Evolutionary conservation across 1,284 basidiomycete species (phyloP), one percentile per base, ranked within the genome.

Genomic region (Golubevia pallescens): DNA sequence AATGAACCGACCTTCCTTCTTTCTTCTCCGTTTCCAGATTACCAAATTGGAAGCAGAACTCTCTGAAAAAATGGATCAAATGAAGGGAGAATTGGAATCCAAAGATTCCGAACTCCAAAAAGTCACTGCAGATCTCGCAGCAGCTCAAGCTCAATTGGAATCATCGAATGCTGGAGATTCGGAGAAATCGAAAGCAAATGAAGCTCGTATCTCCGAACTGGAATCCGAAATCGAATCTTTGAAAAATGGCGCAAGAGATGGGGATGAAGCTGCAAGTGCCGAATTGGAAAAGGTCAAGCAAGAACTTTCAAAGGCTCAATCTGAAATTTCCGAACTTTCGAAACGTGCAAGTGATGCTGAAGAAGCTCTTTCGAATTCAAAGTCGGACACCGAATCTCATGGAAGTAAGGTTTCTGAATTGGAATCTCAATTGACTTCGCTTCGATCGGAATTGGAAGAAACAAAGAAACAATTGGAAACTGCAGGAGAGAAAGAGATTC

Each of bases 101-200:
- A 73, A 75, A 59, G 73, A 75, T 38, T 68, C 66, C 32, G 71
- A 73, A 62, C 70, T 76, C 20, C 72, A 74, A 58, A 65, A 67
- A 62, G 72, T 71, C 60, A 74, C 69, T 3, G 65, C 70, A 51
- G 69, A 67, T 20, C 66, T 76, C n/a, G 67, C 67, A 19, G 70
- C 67, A 2, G 73, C 71, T 57, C 73, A 75, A 16, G 75, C 63
- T 2, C 64, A 61, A 28, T 58, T 71, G 14, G 54, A 16, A 28
- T 42, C 59, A 2, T 13, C 61, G 0, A 62, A 68, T 23, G 66
- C 42, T 48, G 42, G 42, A 48, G 42, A 48, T 48, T 16, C 8
- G 6, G 42, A 48, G 13, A 48, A 48, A 6, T 48, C 42, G 6
- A 16, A 10, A 48, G 42, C 8, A 16, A 14, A 16, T 48, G 8